Evolutionary conservation across 2,329 filamentous ascomycete species (phyloP), one percentile per base, ranked within the genome.

Genomic region (Fusarium irregulare): DNA sequence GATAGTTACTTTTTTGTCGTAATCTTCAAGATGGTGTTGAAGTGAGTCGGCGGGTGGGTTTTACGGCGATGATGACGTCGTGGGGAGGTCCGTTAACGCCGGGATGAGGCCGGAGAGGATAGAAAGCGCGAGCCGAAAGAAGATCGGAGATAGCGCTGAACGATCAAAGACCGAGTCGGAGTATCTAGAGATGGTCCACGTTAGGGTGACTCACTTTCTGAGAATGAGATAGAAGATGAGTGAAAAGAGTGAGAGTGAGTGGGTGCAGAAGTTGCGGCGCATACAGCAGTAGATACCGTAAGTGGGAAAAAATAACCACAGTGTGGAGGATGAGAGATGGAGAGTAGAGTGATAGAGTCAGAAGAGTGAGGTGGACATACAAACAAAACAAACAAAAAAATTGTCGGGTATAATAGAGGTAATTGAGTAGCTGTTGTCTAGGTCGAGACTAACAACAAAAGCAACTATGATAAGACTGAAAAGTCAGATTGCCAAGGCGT

Each of bases 11-110:
- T 53, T 30, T 53, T 42, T 41, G 32, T n/a, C 18, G 25, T 27
- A 53, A 68, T 37, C 34, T 37, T 37, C 34, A 37, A 37, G 18
- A 37, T n/a, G 60, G 62, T 58, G 60, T 60, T 53, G 66, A 62
- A 60, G 56, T 66, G 63, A 74, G 55, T 64, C 56, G 59, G 62
- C 60, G 56, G 56, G 64, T 67, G 67, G 68, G 47, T 72, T 73
- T 74, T 66, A 60, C 71, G 73, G 70, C 65, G 74, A 60, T 73
- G 61, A 76, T 73, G 72, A 75, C 75, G 73, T 76, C 73, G 68
- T 73, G 70, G 62, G 63, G 64, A 57, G 51, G 60, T 40, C 58
- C 64, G 64, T 68, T 73, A 71, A 76, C 64, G 62, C 73, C 64
- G 73, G 73, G 70, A 69, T 62, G 66, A 67, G 63, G 53, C 63